Percentiles rank a stretch among this genome's conserved stretches.
These are phyloP conservation scores for Voacanga thouarsii DNA, from an alignment of 257 asterid species.

Conservation along the genomic window DNA sequence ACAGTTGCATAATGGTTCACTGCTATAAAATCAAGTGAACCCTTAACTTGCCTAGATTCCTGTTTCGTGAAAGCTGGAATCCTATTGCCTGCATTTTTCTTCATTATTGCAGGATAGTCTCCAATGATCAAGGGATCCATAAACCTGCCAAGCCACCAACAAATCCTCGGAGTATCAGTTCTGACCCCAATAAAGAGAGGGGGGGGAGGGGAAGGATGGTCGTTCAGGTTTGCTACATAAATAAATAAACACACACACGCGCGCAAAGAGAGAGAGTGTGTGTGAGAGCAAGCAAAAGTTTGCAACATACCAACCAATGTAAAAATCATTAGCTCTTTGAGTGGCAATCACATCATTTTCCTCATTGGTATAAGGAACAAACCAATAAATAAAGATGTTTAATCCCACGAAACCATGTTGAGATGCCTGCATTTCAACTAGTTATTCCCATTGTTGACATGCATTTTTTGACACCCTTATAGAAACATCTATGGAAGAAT, in stretches of 20 bases:
- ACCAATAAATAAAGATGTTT: constrained; percentile 31
- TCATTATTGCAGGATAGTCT: constrained; percentile 2
- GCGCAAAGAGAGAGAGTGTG: too few species aligned
- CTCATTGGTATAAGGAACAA: constrained; percentile 34
- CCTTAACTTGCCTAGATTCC: constrained; percentile 6
- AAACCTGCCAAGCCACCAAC: constrained; percentile 34
- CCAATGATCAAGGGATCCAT: not conserved
- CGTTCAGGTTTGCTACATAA: not conserved
- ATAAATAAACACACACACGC: too few species aligned
- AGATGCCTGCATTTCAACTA: constrained; percentile 31
- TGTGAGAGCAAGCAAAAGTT: not conserved
- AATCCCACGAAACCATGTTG: constrained; percentile 53
- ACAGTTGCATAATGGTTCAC: constrained; percentile 12
- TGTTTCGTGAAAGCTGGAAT: not conserved
- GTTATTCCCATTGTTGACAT: not conserved
- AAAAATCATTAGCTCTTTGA: constrained; percentile 36
- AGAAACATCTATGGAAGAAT: not conserved
- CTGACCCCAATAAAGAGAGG: not conserved
- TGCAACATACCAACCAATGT: constrained; percentile 47
- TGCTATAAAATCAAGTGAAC: constrained; percentile 14
- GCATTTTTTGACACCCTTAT: not conserved
- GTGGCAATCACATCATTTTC: constrained; percentile 39
- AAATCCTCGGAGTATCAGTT: constrained; percentile 41
- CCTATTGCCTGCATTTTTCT: constrained; percentile 2
- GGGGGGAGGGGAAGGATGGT: not conserved